phyloP scores from a whole-genome alignment of 306 rosid species.

The Adenanthera pavonina region DNA sequence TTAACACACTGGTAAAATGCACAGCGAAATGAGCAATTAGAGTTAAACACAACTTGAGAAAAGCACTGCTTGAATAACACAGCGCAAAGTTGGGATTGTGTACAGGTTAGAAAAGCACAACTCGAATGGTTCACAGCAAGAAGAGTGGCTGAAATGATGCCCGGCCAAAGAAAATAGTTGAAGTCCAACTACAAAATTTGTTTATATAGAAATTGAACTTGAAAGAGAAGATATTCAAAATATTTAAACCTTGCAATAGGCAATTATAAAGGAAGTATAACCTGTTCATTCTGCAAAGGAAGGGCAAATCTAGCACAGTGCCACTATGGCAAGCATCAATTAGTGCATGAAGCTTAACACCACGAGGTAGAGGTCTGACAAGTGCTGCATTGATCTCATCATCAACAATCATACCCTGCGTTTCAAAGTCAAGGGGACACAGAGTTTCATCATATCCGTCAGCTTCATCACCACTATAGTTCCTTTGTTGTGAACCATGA shows the following conservation, averaged over 20 bases:
- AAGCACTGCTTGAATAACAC: background rate
- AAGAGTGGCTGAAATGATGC: background rate
- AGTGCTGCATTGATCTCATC: constrained; percentile 85
- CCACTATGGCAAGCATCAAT: constrained; percentile 99
- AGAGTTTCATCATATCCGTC: constrained; percentile 97
- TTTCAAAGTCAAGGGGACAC: constrained; percentile 94
- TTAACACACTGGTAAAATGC: background rate
- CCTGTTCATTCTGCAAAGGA: constrained; percentile 97
- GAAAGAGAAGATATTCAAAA: constrained; percentile 1
- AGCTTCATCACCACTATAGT: constrained; percentile 86
- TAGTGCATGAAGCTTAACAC: constrained; percentile 91
- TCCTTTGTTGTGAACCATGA: constrained; percentile 92
- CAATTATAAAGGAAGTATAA: constrained; percentile 40
- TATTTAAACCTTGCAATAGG: constrained; percentile 27
- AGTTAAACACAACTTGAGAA: background rate
- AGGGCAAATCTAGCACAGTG: constrained; percentile 94
- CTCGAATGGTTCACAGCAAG: background rate
- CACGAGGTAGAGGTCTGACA: constrained; percentile 84
- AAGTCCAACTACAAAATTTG: constrained; percentile 4
- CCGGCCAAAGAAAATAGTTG: background rate
- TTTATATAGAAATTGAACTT: background rate
- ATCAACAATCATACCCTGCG: constrained; percentile 99
- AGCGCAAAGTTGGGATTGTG: background rate
- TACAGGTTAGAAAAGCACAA: background rate
- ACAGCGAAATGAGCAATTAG: background rate